Conservation (phyloP, 345 rosid species). For the Rhodamnia rubescens region DNA sequence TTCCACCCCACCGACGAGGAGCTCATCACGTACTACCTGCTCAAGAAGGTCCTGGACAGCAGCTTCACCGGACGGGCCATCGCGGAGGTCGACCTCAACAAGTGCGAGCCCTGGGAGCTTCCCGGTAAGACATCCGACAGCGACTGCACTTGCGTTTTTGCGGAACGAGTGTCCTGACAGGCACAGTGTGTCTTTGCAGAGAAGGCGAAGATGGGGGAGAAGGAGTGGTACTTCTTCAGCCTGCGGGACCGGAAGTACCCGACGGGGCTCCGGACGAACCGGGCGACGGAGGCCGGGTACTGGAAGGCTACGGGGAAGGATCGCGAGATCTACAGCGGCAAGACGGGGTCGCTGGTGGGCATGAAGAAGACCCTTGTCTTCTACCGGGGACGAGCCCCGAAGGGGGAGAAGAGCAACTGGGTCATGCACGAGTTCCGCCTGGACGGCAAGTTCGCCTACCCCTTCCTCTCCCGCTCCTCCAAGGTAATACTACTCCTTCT, state of each 20-base stretch:
- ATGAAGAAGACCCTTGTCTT: slow-evolving; percentile 95
- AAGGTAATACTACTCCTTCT: slow-evolving; percentile 30
- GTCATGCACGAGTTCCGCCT: slow-evolving; percentile 98
- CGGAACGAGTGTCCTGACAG: background rate
- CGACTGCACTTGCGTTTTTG: background rate
- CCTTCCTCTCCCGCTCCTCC: slow-evolving; percentile 56
- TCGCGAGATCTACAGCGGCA: slow-evolving; percentile 78
- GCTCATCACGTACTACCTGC: slow-evolving; percentile 79
- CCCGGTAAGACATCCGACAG: slow-evolving; percentile 37
- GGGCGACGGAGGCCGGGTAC: slow-evolving; percentile 95
- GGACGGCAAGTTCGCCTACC: slow-evolving; percentile 87
- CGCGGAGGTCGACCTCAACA: slow-evolving; percentile 88
- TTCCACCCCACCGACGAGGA: slow-evolving; percentile 97
- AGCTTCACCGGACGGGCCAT: slow-evolving; percentile 66
- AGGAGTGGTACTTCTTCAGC: slow-evolving; percentile 92
- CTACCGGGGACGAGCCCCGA: slow-evolving; percentile 86
- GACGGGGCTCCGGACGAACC: slow-evolving; percentile 83
- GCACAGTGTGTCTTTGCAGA: slow-evolving; percentile 17
- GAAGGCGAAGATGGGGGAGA: slow-evolving; percentile 93
- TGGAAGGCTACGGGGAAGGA: slow-evolving; percentile 99
- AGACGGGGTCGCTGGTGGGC: slow-evolving; percentile 71
- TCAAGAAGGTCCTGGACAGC: slow-evolving; percentile 69
- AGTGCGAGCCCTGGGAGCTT: slow-evolving; percentile 97
- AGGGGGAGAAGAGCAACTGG: slow-evolving; percentile 90
- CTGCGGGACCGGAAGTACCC: slow-evolving; percentile 86